Evolutionary conservation across 805 yeast genomes (phyloP).

Genomic region (Lachancea dasiensis): DNA sequence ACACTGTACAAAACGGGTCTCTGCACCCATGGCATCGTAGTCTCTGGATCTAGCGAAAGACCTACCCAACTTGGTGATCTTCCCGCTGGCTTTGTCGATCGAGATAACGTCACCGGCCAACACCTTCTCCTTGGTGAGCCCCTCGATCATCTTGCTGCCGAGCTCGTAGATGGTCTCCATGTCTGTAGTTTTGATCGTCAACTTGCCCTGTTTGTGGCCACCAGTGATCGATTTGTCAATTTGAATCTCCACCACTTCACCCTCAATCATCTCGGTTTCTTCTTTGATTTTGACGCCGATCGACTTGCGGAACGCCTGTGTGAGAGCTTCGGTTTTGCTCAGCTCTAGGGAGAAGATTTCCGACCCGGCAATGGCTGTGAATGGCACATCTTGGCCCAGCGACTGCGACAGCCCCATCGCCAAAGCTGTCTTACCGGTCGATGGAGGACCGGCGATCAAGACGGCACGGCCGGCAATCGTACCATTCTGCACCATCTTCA

Average conservation of each 20-base stretch:
- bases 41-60: slow-evolving; percentile 95
- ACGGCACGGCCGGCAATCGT: slow-evolving; percentile 96
- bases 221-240: slow-evolving; percentile 92
- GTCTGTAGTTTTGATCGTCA: slow-evolving; percentile 94
- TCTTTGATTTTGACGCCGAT: slow-evolving; percentile 94
- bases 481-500: slow-evolving; percentile 90
- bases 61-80: slow-evolving; percentile 89
- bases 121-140: slow-evolving; percentile 89
- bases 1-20: slow-evolving; percentile 93
- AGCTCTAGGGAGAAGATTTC: slow-evolving; percentile 89
- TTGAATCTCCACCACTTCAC: slow-evolving; percentile 97
- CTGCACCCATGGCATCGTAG: slow-evolving; percentile 98
- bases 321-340: slow-evolving; percentile 91
- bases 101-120: slow-evolving; percentile 96
- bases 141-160: slow-evolving; percentile 91
- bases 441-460: slow-evolving; percentile 94
- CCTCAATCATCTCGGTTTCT: slow-evolving; percentile 95
- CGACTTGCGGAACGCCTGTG: slow-evolving; percentile 93
- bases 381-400: slow-evolving; percentile 71
- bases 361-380: slow-evolving; percentile 90
- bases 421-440: slow-evolving; percentile 97
- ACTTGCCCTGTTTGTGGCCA: slow-evolving; percentile 96
- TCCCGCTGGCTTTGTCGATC: slow-evolving; percentile 92
- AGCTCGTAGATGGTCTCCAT: slow-evolving; percentile 98
- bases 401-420: slow-evolving; percentile 88